Evolutionary conservation across 108 stramenopile species (phyloP).

Genomic region (Discostella stelligeroides): DNA sequence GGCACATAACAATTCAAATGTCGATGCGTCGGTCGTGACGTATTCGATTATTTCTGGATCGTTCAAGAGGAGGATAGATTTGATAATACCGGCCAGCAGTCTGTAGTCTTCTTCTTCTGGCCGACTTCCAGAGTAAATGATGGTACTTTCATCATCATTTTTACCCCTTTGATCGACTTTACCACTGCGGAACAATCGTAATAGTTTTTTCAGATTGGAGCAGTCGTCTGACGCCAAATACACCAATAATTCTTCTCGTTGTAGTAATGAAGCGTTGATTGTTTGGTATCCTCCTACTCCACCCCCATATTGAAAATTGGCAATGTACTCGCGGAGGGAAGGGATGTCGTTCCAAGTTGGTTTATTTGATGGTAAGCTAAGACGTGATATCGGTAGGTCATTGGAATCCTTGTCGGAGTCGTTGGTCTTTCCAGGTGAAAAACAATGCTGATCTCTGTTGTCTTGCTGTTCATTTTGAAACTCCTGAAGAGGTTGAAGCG

Average conservation of each 20-base stretch:
- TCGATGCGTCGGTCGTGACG: slow-evolving; percentile 61
- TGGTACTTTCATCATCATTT: slow-evolving; percentile 17
- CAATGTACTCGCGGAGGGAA: slow-evolving; percentile 70
- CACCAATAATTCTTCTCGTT: slow-evolving; percentile 75
- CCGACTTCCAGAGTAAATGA: neutral
- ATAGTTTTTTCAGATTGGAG: slow-evolving; percentile 66
- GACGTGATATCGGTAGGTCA: slow-evolving; percentile 8
- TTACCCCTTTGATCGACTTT: neutral
- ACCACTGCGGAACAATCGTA: slow-evolving; percentile 55
- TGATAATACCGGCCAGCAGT: slow-evolving; percentile 69
- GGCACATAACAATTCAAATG: slow-evolving; percentile 76
- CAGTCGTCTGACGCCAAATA: slow-evolving; percentile 78
- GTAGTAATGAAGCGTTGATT: slow-evolving; percentile 48
- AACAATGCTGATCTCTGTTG: slow-evolving; percentile 17
- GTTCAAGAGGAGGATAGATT: slow-evolving; percentile 83
- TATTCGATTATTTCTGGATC: slow-evolving; percentile 87
- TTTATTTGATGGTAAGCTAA: slow-evolving; percentile 55
- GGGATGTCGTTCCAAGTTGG: slow-evolving; percentile 67
- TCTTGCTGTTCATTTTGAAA: slow-evolving; percentile 19
- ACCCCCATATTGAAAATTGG: slow-evolving; percentile 55
- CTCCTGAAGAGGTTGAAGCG: slow-evolving; percentile 3
- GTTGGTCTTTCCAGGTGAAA: neutral
- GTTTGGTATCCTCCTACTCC: slow-evolving; percentile 37
- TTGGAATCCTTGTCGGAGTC: slow-evolving; percentile 12
- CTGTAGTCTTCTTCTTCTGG: slow-evolving; percentile 10